A percentile compares a stretch with the other conserved stretches of the same genome.
These are phyloP conservation scores for Cladosporium sp. DNA, from an alignment of 2,329 filamentous ascomycete genomes.

Conservation along the genomic window DNA sequence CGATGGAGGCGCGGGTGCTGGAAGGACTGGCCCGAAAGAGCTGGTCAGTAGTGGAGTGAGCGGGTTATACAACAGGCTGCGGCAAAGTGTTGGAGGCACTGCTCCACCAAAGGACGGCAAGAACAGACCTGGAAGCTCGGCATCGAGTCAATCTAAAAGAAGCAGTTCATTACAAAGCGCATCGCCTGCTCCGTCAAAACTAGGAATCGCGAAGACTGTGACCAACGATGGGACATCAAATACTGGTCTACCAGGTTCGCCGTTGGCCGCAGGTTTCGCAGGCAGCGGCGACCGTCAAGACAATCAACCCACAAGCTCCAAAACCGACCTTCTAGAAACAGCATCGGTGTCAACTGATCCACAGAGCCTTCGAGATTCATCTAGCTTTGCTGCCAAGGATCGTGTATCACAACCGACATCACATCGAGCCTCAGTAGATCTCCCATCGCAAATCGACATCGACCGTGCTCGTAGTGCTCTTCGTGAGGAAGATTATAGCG, in stretches of 20 bases:
- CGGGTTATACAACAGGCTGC: slow-evolving; percentile 80
- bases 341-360: not conserved
- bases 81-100: slow-evolving; percentile 36
- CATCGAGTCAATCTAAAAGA: slow-evolving; percentile 5
- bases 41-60: slow-evolving; percentile 53
- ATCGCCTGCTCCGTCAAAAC: not conserved
- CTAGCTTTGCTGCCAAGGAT: not conserved
- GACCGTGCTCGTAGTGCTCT: slow-evolving; percentile 24
- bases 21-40: slow-evolving; percentile 31
- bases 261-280: not conserved
- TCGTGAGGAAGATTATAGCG: slow-evolving; percentile 25
- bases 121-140: slow-evolving; percentile 22
- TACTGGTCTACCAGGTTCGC: not conserved
- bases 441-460: slow-evolving; percentile 16
- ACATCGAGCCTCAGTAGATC: slow-evolving; percentile 3
- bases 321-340: not conserved
- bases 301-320: not conserved
- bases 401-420: slow-evolving; percentile 5
- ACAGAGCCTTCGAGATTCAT: slow-evolving; percentile 1
- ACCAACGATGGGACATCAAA: not conserved
- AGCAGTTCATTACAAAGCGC: slow-evolving; percentile 7
- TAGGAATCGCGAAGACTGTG: not conserved
- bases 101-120: slow-evolving; percentile 19
- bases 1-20: slow-evolving; percentile 59
- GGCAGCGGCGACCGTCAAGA: not conserved